phyloP scores from a whole-genome alignment of 23 red algal genomes.

The Gracilaria domingensis region DNA sequence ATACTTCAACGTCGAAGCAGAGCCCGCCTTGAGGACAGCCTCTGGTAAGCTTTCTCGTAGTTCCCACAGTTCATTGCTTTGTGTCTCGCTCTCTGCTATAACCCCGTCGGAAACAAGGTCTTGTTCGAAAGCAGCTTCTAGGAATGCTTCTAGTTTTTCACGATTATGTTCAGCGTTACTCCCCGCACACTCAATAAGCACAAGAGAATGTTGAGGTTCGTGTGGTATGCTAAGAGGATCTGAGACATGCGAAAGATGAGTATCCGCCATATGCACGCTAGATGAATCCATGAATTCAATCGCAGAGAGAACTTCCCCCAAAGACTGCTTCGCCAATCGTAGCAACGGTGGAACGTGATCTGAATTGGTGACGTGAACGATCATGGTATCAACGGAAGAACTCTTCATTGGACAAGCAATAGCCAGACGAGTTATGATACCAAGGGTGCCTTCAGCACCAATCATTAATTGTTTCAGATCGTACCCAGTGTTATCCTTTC shows the following conservation, averaged over 20 bases:
- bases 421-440: conserved; percentile 90
- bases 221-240: conserved; percentile 56
- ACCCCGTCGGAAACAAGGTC: conserved; percentile 76
- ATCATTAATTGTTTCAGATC: conserved; percentile 95
- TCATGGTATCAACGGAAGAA: conserved; percentile 63
- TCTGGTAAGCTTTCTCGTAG: conserved; percentile 94
- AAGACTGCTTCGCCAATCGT: conserved; percentile 51
- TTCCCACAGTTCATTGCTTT: conserved; percentile 85
- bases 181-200: conserved; percentile 90
- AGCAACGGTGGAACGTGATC: conserved; percentile 67
- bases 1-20: conserved; percentile 85
- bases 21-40: conserved; percentile 81
- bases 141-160: conserved; percentile 84
- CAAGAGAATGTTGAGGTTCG: conserved; percentile 65
- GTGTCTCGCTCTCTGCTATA: conserved; percentile 84
- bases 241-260: conserved; percentile 68
- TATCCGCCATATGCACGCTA: conserved; percentile 74
- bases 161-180: conserved; percentile 74
- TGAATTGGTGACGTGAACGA: conserved; percentile 70
- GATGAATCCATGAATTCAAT: conserved; percentile 93
- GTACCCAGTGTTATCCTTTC: conserved; percentile 99
- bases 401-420: conserved; percentile 79
- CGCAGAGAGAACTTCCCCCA: conserved; percentile 93
- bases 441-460: conserved; percentile 95
- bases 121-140: conserved; percentile 68